Evolutionary conservation across 345 rosid genomes (phyloP).

Genomic region (Trapa bicornis): DNA sequence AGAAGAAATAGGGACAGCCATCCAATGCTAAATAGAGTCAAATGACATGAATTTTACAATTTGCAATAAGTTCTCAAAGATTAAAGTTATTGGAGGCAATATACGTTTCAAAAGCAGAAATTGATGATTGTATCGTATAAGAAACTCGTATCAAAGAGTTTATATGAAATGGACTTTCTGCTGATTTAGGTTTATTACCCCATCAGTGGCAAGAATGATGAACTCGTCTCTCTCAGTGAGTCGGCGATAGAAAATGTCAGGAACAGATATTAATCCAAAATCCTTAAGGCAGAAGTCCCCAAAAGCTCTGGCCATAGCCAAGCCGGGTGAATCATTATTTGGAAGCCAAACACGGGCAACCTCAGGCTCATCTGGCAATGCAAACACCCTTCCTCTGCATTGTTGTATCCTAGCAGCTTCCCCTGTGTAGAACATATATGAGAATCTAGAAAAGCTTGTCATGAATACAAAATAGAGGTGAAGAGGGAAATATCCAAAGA

Average conservation of each 20-base stretch:
- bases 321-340: slow-evolving; percentile 83
- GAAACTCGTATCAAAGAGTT: not conserved
- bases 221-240: slow-evolving; percentile 66
- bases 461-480: not conserved
- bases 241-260: slow-evolving; percentile 58
- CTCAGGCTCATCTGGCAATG: slow-evolving; percentile 95
- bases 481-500: not conserved
- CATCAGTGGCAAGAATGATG: slow-evolving; percentile 83
- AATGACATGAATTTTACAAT: too few relatives aligned
- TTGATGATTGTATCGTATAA: too few relatives aligned
- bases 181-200: slow-evolving; percentile 32
- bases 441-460: not conserved
- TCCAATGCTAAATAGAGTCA: too few relatives aligned
- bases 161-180: not conserved
- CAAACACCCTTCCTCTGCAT: slow-evolving; percentile 93
- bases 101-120: too few relatives aligned
- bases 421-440: slow-evolving; percentile 24
- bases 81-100: too few relatives aligned
- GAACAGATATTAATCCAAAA: slow-evolving; percentile 82
- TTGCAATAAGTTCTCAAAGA: too few relatives aligned
- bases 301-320: slow-evolving; percentile 99
- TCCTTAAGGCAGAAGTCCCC: slow-evolving; percentile 99
- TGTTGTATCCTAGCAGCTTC: slow-evolving; percentile 91
- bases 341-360: slow-evolving; percentile 99
- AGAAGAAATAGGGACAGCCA: too few relatives aligned